Percentiles rank a stretch among this genome's conserved stretches.
These are phyloP conservation scores for Xylariaceae sp. DNA, from an alignment of 2,329 filamentous ascomycete genomes.

Conservation along the genomic window DNA sequence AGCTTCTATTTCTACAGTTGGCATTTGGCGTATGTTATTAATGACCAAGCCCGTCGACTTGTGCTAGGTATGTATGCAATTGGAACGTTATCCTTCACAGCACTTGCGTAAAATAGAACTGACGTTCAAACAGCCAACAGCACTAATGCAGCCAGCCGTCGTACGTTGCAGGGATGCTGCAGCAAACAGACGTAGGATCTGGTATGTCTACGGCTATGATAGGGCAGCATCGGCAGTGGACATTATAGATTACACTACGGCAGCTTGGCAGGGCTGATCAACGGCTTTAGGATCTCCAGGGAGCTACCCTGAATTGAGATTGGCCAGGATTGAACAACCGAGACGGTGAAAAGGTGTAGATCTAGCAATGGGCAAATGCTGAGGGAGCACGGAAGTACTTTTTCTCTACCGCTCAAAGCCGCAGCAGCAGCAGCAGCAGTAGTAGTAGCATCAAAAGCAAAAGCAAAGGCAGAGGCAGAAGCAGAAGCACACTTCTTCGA, in stretches of 20 bases:
- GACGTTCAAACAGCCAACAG: conserved; percentile 37
- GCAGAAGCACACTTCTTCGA: not conserved
- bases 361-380: conserved; percentile 9
- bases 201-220: conserved; percentile 2
- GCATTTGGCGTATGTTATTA: conserved; percentile 1
- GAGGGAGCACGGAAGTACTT: not conserved
- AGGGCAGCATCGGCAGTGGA: conserved; percentile 2
- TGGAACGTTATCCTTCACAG: conserved; percentile 7
- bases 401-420: not conserved
- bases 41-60: not conserved
- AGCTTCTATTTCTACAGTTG: not conserved
- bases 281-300: conserved; percentile 1
- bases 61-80: conserved; percentile 6
- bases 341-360: conserved; percentile 7
- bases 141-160: conserved; percentile 35
- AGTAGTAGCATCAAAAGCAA: not conserved
- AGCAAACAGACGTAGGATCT: conserved; percentile 28
- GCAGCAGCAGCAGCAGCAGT: not conserved
- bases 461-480: too few species aligned
- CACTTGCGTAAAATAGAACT: conserved; percentile 14
- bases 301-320: conserved; percentile 10
- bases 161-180: conserved; percentile 30
- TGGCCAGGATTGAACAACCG: conserved; percentile 8
- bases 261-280: conserved; percentile 17
- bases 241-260: conserved; percentile 7